These are phyloP conservation scores for Sporobolomyces phaffii DNA, from an alignment of 768 basidiomycete species.

Conservation along the genomic window DNA sequence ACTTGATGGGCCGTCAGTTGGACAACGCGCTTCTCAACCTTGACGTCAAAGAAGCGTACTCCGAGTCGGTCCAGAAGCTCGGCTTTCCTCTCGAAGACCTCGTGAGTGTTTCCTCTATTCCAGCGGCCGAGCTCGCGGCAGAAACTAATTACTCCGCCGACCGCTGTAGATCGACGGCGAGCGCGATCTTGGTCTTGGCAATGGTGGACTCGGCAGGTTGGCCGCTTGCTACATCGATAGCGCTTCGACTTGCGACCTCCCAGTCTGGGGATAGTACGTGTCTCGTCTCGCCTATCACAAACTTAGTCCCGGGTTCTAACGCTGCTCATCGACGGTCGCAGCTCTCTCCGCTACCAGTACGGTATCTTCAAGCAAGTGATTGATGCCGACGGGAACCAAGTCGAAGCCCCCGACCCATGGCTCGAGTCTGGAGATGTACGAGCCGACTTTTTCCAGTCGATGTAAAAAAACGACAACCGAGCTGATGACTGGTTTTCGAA, in stretches of 20 bases:
- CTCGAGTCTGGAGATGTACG: constrained; percentile 60
- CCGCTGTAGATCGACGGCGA: constrained; percentile 60
- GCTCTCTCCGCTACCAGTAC: constrained; percentile 46
- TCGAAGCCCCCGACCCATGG: constrained; percentile 77
- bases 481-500: too few relatives aligned
- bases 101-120: background rate
- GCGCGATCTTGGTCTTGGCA: constrained; percentile 73
- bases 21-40: constrained; percentile 79
- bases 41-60: constrained; percentile 70
- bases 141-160: too few relatives aligned
- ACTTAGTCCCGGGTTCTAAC: too few relatives aligned
- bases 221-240: constrained; percentile 94
- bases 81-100: constrained; percentile 59
- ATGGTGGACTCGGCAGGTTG: constrained; percentile 72
- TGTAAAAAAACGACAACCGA: too few relatives aligned
- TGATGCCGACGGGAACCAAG: constrained; percentile 49
- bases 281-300: too few relatives aligned
- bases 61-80: constrained; percentile 62
- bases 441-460: background rate
- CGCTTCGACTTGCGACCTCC: constrained; percentile 80
- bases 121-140: background rate
- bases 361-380: constrained; percentile 87
- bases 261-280: constrained; percentile 91
- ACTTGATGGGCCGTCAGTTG: constrained; percentile 47
- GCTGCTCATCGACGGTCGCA: too few relatives aligned